Conservation (phyloP, 2,329 filamentous ascomycete genomes). For the Cytospora leucostoma region DNA sequence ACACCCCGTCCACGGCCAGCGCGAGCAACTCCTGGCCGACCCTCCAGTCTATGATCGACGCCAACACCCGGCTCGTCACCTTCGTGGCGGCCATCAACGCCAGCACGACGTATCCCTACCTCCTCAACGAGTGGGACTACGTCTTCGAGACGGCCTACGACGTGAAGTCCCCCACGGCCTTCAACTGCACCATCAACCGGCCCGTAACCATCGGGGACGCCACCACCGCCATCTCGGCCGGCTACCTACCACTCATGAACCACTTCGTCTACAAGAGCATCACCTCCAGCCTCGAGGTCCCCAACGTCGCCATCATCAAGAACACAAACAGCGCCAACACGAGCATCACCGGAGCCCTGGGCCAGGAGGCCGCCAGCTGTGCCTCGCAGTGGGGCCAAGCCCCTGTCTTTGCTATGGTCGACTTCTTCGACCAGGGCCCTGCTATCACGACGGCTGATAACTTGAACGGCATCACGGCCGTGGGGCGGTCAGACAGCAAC, state of each 20-base stretch:
- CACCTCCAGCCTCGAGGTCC: slow-evolving; percentile 58
- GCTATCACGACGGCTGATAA: slow-evolving; percentile 69
- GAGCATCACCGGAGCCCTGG: slow-evolving; percentile 53
- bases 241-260: slow-evolving; percentile 73
- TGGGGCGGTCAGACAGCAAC: slow-evolving; percentile 29
- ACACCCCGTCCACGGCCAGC: slow-evolving; percentile 50
- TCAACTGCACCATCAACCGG: slow-evolving; percentile 72
- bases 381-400: slow-evolving; percentile 58
- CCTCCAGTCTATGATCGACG: slow-evolving; percentile 66
- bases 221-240: slow-evolving; percentile 54
- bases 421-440: slow-evolving; percentile 75
- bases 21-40: slow-evolving; percentile 65
- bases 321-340: slow-evolving; percentile 67
- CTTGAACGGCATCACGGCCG: slow-evolving; percentile 57
- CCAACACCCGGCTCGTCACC: slow-evolving; percentile 65
- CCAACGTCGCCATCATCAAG: slow-evolving; percentile 60
- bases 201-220: slow-evolving; percentile 55
- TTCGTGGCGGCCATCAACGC: slow-evolving; percentile 63
- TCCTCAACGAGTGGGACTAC: slow-evolving; percentile 64
- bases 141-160: slow-evolving; percentile 76
- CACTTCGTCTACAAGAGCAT: slow-evolving; percentile 71
- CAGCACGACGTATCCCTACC: slow-evolving; percentile 50
- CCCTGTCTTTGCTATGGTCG: slow-evolving; percentile 76
- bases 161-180: slow-evolving; percentile 61
- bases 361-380: slow-evolving; percentile 57